Base-by-base conservation (phyloP, 2,329 filamentous ascomycete genomes). In the Onygena corvina region DNA sequence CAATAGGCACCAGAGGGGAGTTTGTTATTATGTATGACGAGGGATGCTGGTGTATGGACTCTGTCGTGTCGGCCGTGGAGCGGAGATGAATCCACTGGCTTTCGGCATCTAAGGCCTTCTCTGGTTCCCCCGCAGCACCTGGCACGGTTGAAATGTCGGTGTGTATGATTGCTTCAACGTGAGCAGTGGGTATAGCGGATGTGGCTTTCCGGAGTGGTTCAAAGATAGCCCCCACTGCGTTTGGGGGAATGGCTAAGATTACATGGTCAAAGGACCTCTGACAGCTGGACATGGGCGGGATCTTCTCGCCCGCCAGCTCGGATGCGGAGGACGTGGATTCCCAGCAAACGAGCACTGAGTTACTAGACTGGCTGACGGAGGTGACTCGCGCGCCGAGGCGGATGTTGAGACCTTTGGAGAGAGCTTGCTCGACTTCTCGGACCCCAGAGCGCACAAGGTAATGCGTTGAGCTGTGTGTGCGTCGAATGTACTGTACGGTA, bases 201-300 rank as follows among this genome's bases (percentile, higher is more conserved):
- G 76, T 62, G 2, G 60, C 53, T 3, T 63, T 46, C 2, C 54
- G 52, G 2, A 76, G 55, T 0, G 72, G 72, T 1, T 59, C 53
- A 51, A 74, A 79, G 9, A 80, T 65, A 4, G 59, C 60, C 3
- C 66, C 70, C 0, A 72, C 73, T 3, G 76, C 68, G 53, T 77
- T 69, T 0, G 77, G 76, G 0, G 76, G 71, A 1, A 79, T 73
- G 0, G 75, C 75, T 1, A 80, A 61, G 20, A 80, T 62, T 0
- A 77, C 74, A 1, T 65, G 66, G 47, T 79, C 75, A 47, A 77
- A 78, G 0, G 56, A 47, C 14, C 71, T 65, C 20, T 57, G 54
- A 12, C 48, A 25, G 12, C 34, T 8, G 29, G 29, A 33, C 21
- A 14, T 29, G 27, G 27, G 20, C 1, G 14, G 35, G 6, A 20